These are phyloP conservation scores for Phialophora tarda DNA, from an alignment of 2,329 filamentous ascomycete species.

Conservation along the genomic window DNA sequence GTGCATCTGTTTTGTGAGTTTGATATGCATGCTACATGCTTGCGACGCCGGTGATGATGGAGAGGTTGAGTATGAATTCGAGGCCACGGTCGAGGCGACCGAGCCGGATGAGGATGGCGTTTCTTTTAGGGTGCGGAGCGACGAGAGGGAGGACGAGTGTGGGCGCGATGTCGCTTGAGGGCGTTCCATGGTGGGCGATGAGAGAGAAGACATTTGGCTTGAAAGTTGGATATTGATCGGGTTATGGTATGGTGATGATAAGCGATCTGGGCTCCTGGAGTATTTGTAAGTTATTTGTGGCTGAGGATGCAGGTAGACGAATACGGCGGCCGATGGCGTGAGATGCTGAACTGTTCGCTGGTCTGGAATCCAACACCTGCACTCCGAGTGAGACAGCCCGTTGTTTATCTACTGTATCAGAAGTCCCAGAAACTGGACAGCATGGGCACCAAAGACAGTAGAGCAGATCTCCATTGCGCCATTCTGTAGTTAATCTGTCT, in stretches of 20 bases:
- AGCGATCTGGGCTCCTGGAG: neutral
- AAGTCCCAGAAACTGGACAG: neutral
- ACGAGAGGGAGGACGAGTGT: slow-evolving; percentile 30
- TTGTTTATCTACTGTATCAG: neutral
- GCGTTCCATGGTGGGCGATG: slow-evolving; percentile 9
- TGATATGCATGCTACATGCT: slow-evolving; percentile 29
- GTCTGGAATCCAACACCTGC: neutral
- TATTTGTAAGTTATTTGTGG: neutral
- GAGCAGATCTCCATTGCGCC: slow-evolving; percentile 4
- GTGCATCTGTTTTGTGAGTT: slow-evolving; percentile 34
- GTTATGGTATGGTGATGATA: neutral
- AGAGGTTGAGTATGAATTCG: neutral
- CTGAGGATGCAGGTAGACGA: neutral
- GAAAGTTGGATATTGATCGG: neutral
- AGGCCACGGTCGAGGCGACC: neutral
- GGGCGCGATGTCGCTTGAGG: neutral
- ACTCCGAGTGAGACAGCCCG: neutral
- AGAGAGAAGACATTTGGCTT: neutral
- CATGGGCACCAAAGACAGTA: neutral
- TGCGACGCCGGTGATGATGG: neutral
- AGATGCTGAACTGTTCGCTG: neutral
- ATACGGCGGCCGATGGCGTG: neutral
- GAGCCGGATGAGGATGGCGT: slow-evolving; percentile 12
- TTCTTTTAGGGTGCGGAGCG: neutral
- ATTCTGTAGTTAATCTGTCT: neutral